Base-by-base conservation (phyloP, 1,284 basidiomycete genomes). In the Pyrrhoderma noxium region DNA sequence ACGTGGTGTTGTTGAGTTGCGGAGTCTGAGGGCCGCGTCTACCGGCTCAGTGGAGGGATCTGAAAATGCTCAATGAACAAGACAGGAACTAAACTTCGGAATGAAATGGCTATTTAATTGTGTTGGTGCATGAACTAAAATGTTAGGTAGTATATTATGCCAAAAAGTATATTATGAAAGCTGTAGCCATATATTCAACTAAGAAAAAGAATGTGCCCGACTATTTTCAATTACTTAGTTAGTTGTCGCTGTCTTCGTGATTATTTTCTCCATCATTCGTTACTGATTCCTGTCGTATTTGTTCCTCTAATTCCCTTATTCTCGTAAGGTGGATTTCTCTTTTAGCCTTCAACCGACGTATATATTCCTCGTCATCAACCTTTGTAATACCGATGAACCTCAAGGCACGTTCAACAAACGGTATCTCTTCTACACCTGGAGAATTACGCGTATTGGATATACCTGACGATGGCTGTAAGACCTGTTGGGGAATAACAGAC, bases 291-390 rank as follows among this genome's bases (percentile, higher is more conserved):
- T 67, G 65, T 41, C 62, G 62, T 49, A 68, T 47, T 54, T 77
- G 68, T 42, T 59, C 61, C 61, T 84, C 80, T 4, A 86, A 65
- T 57, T 79, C 73, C 39, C 67, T 69, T 60, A 86, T 85, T 50
- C 74, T 71, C 49, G 62, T 67, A 48, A 83, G 60, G 57, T 79
- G 67, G 14, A 57, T 60, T 8, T 79, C 76, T 53, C 82, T 70
- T 47, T 77, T 71, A 31, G 62, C 64, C 61, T 72, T 79, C 58
- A 87, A 57, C 55, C 70, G 74, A 31, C 65, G 61, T 45, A 86
- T 57, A 56, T 85, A 84, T 53, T 82, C 77, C 48, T 85, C 80
- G 55, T 87, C 78, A 3, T 82, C 72, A 5, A 88, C 60, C 44
- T 66, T 70, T 45, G 64, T 68, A 37, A 83, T 59, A 2, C 82